Evolutionary conservation across 495 filamentous ascomycete species (phyloP).

Genomic region (Annulohypoxylon moriforme): DNA sequence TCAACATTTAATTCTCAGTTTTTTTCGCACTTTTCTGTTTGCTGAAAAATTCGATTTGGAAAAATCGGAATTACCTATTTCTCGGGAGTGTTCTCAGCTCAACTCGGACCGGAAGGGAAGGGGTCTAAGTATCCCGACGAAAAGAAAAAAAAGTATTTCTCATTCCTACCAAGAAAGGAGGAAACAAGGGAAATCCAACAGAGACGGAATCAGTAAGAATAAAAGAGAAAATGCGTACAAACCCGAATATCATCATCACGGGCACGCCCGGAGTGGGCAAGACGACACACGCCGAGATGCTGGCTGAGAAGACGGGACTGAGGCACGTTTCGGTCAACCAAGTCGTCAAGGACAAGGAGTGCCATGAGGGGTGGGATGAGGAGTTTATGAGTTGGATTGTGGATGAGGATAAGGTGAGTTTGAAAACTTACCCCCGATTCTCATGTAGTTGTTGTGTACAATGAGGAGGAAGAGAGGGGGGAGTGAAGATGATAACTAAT

Average conservation of each 20-base stretch:
- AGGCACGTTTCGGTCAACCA: constrained; percentile 90
- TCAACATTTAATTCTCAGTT: neutral
- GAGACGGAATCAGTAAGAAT: constrained; percentile 15
- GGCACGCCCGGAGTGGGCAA: constrained; percentile 97
- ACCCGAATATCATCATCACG: constrained; percentile 93
- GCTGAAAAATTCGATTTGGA: neutral
- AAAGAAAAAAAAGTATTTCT: neutral
- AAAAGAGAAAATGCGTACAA: constrained; percentile 63
- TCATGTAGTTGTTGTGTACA: neutral
- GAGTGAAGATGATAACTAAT: constrained; percentile 15
- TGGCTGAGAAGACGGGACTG: constrained; percentile 72
- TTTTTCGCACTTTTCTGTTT: neutral
- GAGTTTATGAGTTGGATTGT: constrained; percentile 90
- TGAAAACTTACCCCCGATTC: constrained; percentile 16
- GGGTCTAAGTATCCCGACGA: neutral
- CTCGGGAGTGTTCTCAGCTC: neutral
- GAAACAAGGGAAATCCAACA: neutral
- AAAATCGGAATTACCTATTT: neutral
- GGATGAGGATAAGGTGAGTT: constrained; percentile 90
- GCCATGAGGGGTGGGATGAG: constrained; percentile 86
- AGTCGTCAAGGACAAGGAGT: constrained; percentile 84
- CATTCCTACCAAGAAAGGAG: neutral
- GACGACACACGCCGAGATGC: constrained; percentile 83
- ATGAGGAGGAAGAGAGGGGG: constrained; percentile 39
- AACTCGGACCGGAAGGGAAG: neutral